Base-by-base conservation (phyloP, 2,329 filamentous ascomycete genomes). In the Verticillium zaregamsianum region DNA sequence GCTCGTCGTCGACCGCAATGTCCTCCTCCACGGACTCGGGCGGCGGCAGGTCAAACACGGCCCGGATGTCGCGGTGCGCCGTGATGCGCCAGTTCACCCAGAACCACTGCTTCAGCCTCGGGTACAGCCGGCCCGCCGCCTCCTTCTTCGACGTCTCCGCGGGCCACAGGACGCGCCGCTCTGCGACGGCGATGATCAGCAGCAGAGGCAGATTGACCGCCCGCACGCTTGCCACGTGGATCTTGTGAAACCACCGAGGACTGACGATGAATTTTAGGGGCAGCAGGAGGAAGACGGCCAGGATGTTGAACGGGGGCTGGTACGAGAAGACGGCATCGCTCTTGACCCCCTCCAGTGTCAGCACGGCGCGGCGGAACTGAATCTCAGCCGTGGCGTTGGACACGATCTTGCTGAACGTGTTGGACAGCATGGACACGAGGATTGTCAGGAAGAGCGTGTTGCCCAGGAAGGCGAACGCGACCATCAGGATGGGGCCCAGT, bases 361-460 rank as follows among this genome's bases (percentile, higher is more conserved):
- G 77, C 3, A 96, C 92, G 1, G 91, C 90, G 61, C 89, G 85
- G 28, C 91, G 88, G 74, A 91, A 96, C 69, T 93, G 90, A 56
- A 94, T 91, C 74, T 96, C 92, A n/a, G 90, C 88, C 0, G 88
- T 88, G 1, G 91, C 89, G 67, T 94, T 92, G 60, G 82, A 78
- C 7, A 90, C 89, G 59, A 95, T 91, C 64, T 86, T 90, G 69
- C 87, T 88, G 71, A 95, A 96, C 0, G 91, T 95, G 70, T 92
- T 93, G 64, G 88, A 91, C 12, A 96, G 82, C 85, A 94, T 94
- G 14, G 92, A 93, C 1, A 96, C 91, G 17, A 95, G 82, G 64
- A 96, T 92, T 2, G 92, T 95, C n/a, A 96, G 82, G 77, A 95
- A 96, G 61, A 95, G 83, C 0, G 91, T 95, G 75, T 95, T 95